These are phyloP conservation scores for Talaromyces albobiverticillius DNA, from an alignment of 2,329 filamentous ascomycete genomes.

Conservation along the genomic window DNA sequence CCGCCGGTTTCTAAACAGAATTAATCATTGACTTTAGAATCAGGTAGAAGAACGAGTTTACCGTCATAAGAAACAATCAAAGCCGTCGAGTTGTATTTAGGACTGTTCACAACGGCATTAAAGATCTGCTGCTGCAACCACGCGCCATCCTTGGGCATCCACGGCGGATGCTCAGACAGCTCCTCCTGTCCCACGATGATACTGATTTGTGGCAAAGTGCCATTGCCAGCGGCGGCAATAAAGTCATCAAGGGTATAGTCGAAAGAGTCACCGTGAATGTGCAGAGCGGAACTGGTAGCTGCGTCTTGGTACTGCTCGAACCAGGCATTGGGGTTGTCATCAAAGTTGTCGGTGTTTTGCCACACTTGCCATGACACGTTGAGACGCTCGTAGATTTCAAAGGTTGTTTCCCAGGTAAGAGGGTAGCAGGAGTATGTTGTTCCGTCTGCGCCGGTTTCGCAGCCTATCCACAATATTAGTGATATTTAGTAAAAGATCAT, in stretches of 20 bases:
- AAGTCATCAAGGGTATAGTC: conserved; percentile 47
- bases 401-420: conserved; percentile 53
- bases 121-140: conserved; percentile 56
- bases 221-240: conserved; percentile 49
- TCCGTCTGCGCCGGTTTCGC: conserved; percentile 4
- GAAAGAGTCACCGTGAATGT: conserved; percentile 47
- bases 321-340: conserved; percentile 55
- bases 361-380: conserved; percentile 52
- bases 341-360: conserved; percentile 52
- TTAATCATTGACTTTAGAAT: neutral
- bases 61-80: conserved; percentile 35
- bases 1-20: conserved; percentile 49
- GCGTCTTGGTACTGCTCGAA: conserved; percentile 54
- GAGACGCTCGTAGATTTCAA: conserved; percentile 48
- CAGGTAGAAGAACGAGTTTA: conserved; percentile 27
- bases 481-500: neutral
- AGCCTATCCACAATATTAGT: neutral
- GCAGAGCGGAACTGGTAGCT: conserved; percentile 37
- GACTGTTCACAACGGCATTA: conserved; percentile 50
- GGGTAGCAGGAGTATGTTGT: conserved; percentile 47
- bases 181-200: conserved; percentile 52
- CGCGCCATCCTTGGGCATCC: conserved; percentile 52
- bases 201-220: conserved; percentile 50
- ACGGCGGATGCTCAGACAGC: conserved; percentile 55
- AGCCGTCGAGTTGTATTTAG: conserved; percentile 48